Base-by-base conservation (phyloP, 176 grass and related monocot genomes). In the Musa itinerans region DNA sequence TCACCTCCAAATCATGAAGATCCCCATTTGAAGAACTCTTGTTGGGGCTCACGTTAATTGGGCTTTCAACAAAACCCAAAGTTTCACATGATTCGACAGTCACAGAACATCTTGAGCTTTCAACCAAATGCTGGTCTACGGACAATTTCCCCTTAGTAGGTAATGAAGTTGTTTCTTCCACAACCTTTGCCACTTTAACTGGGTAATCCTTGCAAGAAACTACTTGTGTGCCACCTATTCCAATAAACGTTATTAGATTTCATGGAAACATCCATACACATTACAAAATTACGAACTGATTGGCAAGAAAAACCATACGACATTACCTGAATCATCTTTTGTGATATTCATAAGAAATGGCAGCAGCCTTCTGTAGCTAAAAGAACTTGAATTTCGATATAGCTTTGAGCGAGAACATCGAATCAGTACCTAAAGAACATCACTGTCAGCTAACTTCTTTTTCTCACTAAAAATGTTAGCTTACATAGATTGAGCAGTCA, bases 341-440 rank as follows among this genome's bases (percentile, higher is more conserved):
- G 82, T 89, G 10, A 91, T 80, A 70, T 99, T 85, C 78, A 69
- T 87, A 80, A 99, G 84, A 84, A 81, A 99, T 69, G 95, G 90
- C 69, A 99, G 83, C 83, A 99, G 74, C 76, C 95, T 85, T 76
- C 84, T 94, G 83, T 99, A 99, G 81, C 88, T 91, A 69, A 99
- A 86, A 0, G 91, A 91, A 62, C 85, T 87, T 27, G 71, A 65
- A 16, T 84, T 83, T 26, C 84, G 74, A 61, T 87, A 83, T 61
- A 99, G 80, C 83, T 72, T 93, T 25, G 86, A 83, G 69, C 74
- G 86, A 11, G 74, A 51, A 69, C 80, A 89, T 54, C 72, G 80
- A 27, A 34, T 17, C 79, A 84, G 55, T 56, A 25, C 83, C 90
- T 98, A 81, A 71, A 84, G 49, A n/a, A 80, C 3, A 80, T 53